These are phyloP conservation scores for Trifolium pratense DNA, from an alignment of 306 rosid genomes.

Conservation along the genomic window DNA sequence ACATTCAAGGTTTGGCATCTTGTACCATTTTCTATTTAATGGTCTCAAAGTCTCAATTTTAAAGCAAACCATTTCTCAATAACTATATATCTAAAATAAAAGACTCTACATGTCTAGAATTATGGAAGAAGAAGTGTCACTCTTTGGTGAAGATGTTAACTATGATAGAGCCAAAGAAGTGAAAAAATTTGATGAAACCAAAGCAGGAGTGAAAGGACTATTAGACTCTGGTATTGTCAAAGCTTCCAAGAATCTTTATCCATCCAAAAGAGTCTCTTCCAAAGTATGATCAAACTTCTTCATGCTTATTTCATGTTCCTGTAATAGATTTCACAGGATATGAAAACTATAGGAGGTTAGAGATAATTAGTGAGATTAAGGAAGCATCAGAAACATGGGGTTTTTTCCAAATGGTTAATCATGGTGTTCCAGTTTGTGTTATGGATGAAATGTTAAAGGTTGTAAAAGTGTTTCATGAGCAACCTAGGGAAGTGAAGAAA, in stretches of 20 bases:
- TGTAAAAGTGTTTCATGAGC: slow-evolving; percentile 66
- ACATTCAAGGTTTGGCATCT: slow-evolving; percentile 47
- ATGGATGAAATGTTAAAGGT: slow-evolving; percentile 59
- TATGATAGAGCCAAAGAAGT: slow-evolving; percentile 72
- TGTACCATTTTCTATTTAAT: slow-evolving; percentile 41
- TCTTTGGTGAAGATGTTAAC: background rate
- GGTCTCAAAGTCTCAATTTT: slow-evolving; percentile 37
- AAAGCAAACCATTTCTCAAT: slow-evolving; percentile 17
- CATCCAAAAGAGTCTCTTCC: slow-evolving; percentile 52
- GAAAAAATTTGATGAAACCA: slow-evolving; percentile 70
- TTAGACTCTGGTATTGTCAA: slow-evolving; percentile 59
- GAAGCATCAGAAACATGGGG: slow-evolving; percentile 79
- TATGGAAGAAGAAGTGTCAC: too few species aligned
- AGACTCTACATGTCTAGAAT: slow-evolving; percentile 22
- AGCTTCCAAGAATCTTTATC: slow-evolving; percentile 67
- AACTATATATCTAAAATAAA: background rate
- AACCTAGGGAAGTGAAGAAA: slow-evolving; percentile 62
- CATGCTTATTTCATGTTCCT: slow-evolving; percentile 52
- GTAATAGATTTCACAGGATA: slow-evolving; percentile 61
- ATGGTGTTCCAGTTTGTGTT: slow-evolving; percentile 60
- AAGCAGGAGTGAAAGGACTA: slow-evolving; percentile 81
- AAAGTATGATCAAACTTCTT: background rate
- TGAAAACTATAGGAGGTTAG: slow-evolving; percentile 37
- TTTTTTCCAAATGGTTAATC: slow-evolving; percentile 76
- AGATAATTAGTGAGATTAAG: slow-evolving; percentile 50